Evolutionary conservation across 2,329 filamentous ascomycete species (phyloP).

Genomic region (Metarhizium brunneum): DNA sequence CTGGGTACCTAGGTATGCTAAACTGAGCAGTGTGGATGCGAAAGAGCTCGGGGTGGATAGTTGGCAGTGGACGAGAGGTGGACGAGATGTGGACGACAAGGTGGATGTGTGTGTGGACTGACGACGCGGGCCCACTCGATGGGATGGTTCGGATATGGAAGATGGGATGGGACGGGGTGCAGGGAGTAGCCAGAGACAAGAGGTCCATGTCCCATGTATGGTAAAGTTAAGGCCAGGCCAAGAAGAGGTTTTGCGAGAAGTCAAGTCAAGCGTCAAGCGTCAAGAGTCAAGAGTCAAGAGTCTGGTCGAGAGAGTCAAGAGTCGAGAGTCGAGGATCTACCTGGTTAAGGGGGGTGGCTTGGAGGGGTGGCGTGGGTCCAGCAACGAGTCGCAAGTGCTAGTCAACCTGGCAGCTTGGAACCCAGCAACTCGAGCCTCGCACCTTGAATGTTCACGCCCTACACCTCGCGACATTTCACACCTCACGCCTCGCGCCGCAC

Average conservation of each 20-base stretch:
- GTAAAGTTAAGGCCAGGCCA: neutral
- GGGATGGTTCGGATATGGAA: neutral
- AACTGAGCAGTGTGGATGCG: slow-evolving; percentile 1
- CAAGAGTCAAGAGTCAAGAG: neutral
- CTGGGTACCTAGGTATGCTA: slow-evolving; percentile 3
- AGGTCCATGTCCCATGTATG: neutral
- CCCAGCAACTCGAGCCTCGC: neutral
- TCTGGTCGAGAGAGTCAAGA: neutral
- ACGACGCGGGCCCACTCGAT: neutral
- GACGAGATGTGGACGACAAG: neutral
- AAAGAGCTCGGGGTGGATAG: slow-evolving; percentile 4
- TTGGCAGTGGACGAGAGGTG: neutral
- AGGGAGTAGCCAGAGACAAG: neutral
- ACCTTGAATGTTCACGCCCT: neutral
- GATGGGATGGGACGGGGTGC: neutral
- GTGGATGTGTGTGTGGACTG: neutral
- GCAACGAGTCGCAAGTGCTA: neutral
- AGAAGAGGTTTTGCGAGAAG: neutral
- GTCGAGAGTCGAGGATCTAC: neutral
- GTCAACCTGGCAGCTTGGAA: neutral
- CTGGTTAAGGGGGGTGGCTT: neutral
- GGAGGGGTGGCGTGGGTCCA: neutral
- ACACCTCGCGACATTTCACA: neutral
- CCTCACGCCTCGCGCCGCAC: neutral
- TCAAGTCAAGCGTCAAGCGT: neutral